These are phyloP conservation scores for Solanum etuberosum DNA, from an alignment of 257 asterid species.

Conservation along the genomic window DNA sequence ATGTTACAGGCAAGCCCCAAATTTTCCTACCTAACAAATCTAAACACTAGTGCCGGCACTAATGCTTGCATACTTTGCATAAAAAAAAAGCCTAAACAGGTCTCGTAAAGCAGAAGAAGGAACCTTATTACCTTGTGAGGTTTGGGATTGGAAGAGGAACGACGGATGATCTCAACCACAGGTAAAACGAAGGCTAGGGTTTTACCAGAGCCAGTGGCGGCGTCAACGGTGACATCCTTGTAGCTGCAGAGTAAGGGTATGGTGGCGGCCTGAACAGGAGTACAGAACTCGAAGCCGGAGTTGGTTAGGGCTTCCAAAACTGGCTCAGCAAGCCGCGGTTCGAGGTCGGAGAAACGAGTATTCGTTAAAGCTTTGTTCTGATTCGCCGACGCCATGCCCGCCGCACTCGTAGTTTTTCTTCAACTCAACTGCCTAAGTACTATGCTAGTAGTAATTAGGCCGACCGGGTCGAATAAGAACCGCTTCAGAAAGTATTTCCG, in stretches of 20 bases:
- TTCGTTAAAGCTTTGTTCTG: slow-evolving; percentile 66
- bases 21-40: background rate
- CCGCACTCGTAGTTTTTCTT: background rate
- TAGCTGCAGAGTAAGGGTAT: slow-evolving; percentile 72
- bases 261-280: slow-evolving; percentile 94
- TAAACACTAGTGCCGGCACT: background rate
- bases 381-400: slow-evolving; percentile 14
- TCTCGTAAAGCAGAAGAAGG: background rate
- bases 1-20: background rate
- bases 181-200: slow-evolving; percentile 85
- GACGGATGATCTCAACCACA: slow-evolving; percentile 80
- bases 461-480: background rate
- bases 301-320: slow-evolving; percentile 50
- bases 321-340: slow-evolving; percentile 58
- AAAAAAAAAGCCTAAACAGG: background rate
- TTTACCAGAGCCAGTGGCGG: slow-evolving; percentile 96
- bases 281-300: slow-evolving; percentile 72
- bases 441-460: background rate
- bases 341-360: slow-evolving; percentile 71
- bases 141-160: slow-evolving; percentile 42
- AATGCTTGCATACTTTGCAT: background rate
- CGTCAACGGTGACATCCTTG: slow-evolving; percentile 88
- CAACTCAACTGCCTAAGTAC: background rate
- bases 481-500: background rate
- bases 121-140: slow-evolving; percentile 63